Base-by-base conservation (phyloP, 441 rosid genomes). In the Rhodomyrtus psidioides region DNA sequence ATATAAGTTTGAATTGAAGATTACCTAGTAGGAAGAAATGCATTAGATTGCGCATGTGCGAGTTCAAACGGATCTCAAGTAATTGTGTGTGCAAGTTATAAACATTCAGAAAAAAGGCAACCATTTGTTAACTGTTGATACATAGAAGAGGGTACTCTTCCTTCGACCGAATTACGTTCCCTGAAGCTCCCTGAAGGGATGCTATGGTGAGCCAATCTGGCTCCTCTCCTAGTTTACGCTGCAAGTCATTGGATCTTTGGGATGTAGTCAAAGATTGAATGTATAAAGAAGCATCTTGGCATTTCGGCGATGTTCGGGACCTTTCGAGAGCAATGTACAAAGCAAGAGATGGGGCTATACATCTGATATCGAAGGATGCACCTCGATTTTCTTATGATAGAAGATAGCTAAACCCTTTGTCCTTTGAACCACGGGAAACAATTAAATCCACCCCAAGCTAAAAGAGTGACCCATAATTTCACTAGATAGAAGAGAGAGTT, bases 191-290 rank as follows among this genome's bases (percentile, higher is more conserved):
- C 49, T 86, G 94, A 62, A 92, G 91, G 86, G 93, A 93, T 65
- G 85, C 95, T 39, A 89, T 88, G 87, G 84, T 92, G 90, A 84
- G 89, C 75, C 93, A 91, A 88, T 90, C 90, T 75, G 91, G 89
- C 88, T 85, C 87, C 58, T 93, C 94, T 85, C 90, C 93, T 53
- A 90, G 87, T 93, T 84, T 93, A 76, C 93, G 95, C 84, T 88
- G 84, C 81, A 92, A 93, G 39, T 90, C 94, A 44, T 89, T 92
- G 55, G 97, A 94, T 88, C 94, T 96, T 46, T 91, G 96, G 84
- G 98, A 94, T 87, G 95, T 94, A 86, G 98, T 97, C 59, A 94
- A 93, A 91, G 99, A 94, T 88, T 95, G 98, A 19, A 94, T 96
- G 95, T 92, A 94, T 74, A 91, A 96, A 85, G 95, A 93, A 89